phyloP scores from a whole-genome alignment of 2,329 filamentous ascomycete species.

The Calonectria hongkongensis region DNA sequence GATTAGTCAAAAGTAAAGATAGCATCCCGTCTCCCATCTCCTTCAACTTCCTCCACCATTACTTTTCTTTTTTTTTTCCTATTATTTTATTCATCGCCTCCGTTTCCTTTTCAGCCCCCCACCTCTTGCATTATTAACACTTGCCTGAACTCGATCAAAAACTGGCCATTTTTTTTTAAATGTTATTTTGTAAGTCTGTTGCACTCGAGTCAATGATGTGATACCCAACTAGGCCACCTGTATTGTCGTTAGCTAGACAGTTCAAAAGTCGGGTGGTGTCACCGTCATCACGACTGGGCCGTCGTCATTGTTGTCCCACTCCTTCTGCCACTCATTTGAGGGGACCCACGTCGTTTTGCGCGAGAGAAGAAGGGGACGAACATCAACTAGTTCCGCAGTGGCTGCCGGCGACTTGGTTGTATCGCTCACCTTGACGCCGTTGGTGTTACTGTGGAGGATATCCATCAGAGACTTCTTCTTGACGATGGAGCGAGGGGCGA shows the following conservation, averaged over 20 bases:
- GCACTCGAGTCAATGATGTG: not conserved
- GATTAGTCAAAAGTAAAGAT: not conserved
- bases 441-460: conserved; percentile 22
- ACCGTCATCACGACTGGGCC: conserved; percentile 38
- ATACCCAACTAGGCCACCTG: conserved; percentile 17
- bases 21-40: not conserved
- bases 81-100: too few relatives aligned
- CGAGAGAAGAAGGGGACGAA: conserved; percentile 25
- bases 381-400: conserved; percentile 25
- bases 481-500: not conserved
- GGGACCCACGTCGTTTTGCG: conserved; percentile 35
- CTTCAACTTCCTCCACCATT: not conserved
- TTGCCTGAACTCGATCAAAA: too few relatives aligned
- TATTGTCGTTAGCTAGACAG: conserved; percentile 16
- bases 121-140: not conserved
- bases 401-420: not conserved
- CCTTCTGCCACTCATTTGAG: conserved; percentile 41
- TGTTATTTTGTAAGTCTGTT: not conserved
- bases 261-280: conserved; percentile 37
- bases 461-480: conserved; percentile 37
- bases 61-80: too few relatives aligned
- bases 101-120: too few relatives aligned
- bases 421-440: conserved; percentile 37
- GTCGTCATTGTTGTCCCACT: conserved; percentile 43
- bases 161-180: not conserved